Conservation (phyloP, 2,329 filamentous ascomycete species). For the Stagonosporopsis tanaceti region DNA sequence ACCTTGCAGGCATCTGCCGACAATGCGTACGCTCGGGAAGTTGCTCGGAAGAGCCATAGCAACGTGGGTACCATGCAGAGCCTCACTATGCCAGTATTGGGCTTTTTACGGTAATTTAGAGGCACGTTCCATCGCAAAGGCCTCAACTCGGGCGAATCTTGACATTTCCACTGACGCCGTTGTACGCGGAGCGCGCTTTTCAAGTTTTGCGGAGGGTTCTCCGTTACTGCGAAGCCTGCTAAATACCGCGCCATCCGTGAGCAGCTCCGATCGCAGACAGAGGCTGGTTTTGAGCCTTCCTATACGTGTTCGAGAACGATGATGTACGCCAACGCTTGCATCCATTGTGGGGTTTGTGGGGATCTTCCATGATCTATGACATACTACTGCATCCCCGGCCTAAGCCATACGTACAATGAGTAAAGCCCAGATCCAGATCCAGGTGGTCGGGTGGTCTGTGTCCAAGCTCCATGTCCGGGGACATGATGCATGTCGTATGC, state of each 20-base stretch:
- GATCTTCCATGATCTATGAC: slow-evolving; percentile 20
- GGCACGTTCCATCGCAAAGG: slow-evolving; percentile 22
- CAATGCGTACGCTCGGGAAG: slow-evolving; percentile 28
- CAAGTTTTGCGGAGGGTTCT: slow-evolving; percentile 8
- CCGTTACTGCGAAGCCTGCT: slow-evolving; percentile 20
- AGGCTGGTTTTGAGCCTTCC: slow-evolving; percentile 22
- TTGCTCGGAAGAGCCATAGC: not conserved
- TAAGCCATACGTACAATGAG: slow-evolving; percentile 13
- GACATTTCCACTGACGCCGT: slow-evolving; percentile 20
- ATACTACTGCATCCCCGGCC: slow-evolving; percentile 27
- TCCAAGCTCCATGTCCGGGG: slow-evolving; percentile 19
- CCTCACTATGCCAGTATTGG: slow-evolving; percentile 20
- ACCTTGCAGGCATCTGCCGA: slow-evolving; percentile 18
- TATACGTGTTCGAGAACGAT: slow-evolving; percentile 24
- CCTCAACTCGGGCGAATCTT: slow-evolving; percentile 17
- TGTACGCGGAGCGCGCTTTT: slow-evolving; percentile 2
- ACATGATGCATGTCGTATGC: slow-evolving; percentile 31
- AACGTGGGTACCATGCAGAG: slow-evolving; percentile 2
- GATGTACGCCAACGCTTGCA: slow-evolving; percentile 25
- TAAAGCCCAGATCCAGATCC: slow-evolving; percentile 21
- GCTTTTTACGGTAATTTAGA: slow-evolving; percentile 28
- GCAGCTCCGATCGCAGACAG: slow-evolving; percentile 9
- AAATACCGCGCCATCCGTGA: slow-evolving; percentile 3
- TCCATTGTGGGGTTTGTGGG: slow-evolving; percentile 34
- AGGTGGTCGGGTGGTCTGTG: slow-evolving; percentile 12